Percentiles rank a stretch among this genome's conserved stretches.
phyloP scores from a whole-genome alignment of 2,329 filamentous ascomycete species.

The Colletotrichum cereale region DNA sequence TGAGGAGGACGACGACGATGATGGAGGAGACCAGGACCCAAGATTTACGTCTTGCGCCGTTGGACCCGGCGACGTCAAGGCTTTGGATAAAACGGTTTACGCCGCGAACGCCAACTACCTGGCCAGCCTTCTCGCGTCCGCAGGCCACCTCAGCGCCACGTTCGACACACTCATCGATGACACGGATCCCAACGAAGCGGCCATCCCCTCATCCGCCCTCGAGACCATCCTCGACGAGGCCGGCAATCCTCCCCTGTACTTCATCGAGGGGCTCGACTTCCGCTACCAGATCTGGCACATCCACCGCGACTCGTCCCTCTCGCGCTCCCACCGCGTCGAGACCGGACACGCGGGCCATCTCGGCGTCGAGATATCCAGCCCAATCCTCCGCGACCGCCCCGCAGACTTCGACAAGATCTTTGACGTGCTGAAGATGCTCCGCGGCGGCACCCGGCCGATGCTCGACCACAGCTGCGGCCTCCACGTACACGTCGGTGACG shows the following conservation, averaged over 20 bases:
- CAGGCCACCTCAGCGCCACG: conserved; percentile 6
- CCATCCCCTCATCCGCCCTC: background rate
- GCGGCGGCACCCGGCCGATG: conserved; percentile 17
- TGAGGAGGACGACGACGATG: too few species aligned
- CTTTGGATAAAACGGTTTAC: background rate
- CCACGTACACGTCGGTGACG: conserved; percentile 30
- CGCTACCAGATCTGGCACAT: conserved; percentile 26
- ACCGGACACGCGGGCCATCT: conserved; percentile 22
- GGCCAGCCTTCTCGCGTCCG: background rate
- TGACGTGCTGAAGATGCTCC: conserved; percentile 12
- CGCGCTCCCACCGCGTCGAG: background rate
- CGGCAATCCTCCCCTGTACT: background rate
- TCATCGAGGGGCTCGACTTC: background rate
- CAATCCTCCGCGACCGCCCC: conserved; percentile 5
- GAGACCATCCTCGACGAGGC: background rate
- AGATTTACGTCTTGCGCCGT: too few species aligned
- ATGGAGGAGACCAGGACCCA: too few species aligned
- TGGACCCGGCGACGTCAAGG: too few species aligned
- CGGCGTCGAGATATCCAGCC: conserved; percentile 27
- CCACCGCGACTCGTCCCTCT: conserved; percentile 19
- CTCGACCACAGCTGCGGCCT: conserved; percentile 9
- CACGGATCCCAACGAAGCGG: background rate
- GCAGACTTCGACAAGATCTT: conserved; percentile 7
- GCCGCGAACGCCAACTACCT: conserved; percentile 1
- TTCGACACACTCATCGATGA: background rate